Evolutionary conservation across 148 eudicot species (phyloP).

Genomic region (Heliosperma pusillum): DNA sequence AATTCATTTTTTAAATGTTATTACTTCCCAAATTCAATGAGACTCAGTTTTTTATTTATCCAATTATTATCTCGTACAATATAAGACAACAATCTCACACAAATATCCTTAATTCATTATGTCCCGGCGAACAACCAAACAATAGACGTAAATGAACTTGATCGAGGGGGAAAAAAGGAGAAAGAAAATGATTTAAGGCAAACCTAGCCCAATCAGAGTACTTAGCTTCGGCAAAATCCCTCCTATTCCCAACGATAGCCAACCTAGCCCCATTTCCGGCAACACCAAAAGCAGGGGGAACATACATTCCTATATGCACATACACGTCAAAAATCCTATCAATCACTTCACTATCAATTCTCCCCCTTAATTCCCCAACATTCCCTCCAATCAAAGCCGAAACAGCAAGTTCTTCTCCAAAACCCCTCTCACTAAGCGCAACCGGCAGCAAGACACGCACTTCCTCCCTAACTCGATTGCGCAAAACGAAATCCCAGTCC

Average conservation of each 20-base stretch:
- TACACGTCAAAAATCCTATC: constrained; percentile 64
- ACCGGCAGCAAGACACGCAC: constrained; percentile 41
- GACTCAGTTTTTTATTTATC: too few relatives aligned
- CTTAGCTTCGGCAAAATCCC: constrained; percentile 78
- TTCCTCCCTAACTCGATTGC: constrained; percentile 40
- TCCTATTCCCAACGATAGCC: constrained; percentile 71
- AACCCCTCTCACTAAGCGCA: constrained; percentile 38
- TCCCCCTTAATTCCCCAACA: constrained; percentile 35
- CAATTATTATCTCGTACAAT: too few relatives aligned
- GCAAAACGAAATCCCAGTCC: constrained; percentile 42
- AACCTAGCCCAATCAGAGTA: constrained; percentile 95
- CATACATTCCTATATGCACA: constrained; percentile 67
- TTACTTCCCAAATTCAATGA: too few relatives aligned
- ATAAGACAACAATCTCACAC: too few relatives aligned
- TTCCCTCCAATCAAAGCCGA: constrained; percentile 68
- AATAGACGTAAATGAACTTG: background rate
- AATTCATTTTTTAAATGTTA: too few relatives aligned
- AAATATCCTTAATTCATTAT: too few relatives aligned
- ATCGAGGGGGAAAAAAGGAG: too few relatives aligned
- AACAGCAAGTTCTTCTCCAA: constrained; percentile 63
- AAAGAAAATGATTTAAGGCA: constrained; percentile 15
- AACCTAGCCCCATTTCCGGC: constrained; percentile 54
- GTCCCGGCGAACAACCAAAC: background rate
- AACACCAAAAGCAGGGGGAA: constrained; percentile 59
- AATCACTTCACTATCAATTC: constrained; percentile 37